Evolutionary conservation across 139 green algal genomes (phyloP).

Genomic region (Coccomyxa sp.): DNA sequence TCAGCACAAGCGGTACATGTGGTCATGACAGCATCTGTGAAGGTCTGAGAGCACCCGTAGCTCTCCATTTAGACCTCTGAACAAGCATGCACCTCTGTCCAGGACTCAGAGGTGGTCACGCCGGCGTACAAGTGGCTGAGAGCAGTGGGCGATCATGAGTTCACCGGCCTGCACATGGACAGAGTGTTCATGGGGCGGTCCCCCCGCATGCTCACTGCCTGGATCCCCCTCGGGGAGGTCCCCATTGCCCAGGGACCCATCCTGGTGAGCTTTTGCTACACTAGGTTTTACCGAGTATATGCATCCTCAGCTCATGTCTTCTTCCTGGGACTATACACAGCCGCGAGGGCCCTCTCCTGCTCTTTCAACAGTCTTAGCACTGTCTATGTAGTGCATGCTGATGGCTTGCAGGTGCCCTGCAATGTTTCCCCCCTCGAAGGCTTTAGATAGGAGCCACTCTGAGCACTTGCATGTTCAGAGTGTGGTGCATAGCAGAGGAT

Average conservation of each 20-base stretch:
- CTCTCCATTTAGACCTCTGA: no score
- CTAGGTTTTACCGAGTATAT: no score
- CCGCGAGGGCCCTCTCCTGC: background rate
- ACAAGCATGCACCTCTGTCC: constrained; percentile 2
- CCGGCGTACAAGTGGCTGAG: constrained; percentile 36
- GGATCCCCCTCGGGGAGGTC: constrained; percentile 17
- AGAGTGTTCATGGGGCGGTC: constrained; percentile 32
- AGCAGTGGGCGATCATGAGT: constrained; percentile 21
- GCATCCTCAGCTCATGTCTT: no score
- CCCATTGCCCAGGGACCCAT: constrained; percentile 9
- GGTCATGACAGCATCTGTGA: background rate
- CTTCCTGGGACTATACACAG: no score
- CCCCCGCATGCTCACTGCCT: constrained; percentile 19
- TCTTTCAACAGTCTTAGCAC: background rate
- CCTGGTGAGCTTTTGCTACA: constrained; percentile 10
- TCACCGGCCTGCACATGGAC: constrained; percentile 35
- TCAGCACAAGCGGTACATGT: background rate
- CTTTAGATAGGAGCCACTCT: background rate
- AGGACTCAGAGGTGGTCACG: constrained; percentile 20
- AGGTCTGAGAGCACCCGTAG: no score
- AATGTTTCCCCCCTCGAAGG: background rate
- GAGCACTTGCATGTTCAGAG: background rate
- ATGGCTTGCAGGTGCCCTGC: background rate
- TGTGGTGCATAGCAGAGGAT: background rate
- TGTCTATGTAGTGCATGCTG: background rate